Conservation (phyloP, 306 rosid genomes). For the Cyamopsis tetragonoloba region DNA sequence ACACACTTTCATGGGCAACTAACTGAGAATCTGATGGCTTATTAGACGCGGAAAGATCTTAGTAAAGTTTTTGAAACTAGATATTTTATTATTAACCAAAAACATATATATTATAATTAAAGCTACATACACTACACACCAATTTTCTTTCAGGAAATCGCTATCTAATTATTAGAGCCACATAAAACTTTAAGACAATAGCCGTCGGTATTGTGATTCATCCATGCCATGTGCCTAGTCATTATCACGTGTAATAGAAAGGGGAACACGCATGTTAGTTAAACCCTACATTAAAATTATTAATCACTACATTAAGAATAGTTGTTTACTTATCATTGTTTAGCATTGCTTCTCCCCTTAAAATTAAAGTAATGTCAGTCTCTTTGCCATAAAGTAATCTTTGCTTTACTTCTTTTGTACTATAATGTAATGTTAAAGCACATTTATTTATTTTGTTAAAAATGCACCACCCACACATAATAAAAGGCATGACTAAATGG, state of each 20-base stretch:
- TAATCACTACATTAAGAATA: too few relatives aligned
- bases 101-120: too few relatives aligned
- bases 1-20: not conserved
- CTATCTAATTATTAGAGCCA: not conserved
- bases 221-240: constrained; percentile 35
- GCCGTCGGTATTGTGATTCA: constrained; percentile 21
- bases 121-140: too few relatives aligned
- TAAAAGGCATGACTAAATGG: not conserved
- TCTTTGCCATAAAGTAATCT: not conserved
- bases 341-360: not conserved
- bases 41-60: not conserved
- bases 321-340: not conserved
- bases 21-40: not conserved
- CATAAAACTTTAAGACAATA: not conserved
- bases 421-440: not conserved
- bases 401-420: not conserved
- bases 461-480: not conserved
- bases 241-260: not conserved
- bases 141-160: not conserved
- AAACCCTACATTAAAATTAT: not conserved
- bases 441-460: not conserved
- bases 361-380: not conserved
- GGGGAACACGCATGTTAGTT: constrained; percentile 17
- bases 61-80: not conserved
- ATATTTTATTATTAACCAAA: too few relatives aligned